Evolutionary conservation across 2,329 filamentous ascomycete species (phyloP), one percentile per base, ranked within the genome.

Genomic region (Akanthomyces muscarius): DNA sequence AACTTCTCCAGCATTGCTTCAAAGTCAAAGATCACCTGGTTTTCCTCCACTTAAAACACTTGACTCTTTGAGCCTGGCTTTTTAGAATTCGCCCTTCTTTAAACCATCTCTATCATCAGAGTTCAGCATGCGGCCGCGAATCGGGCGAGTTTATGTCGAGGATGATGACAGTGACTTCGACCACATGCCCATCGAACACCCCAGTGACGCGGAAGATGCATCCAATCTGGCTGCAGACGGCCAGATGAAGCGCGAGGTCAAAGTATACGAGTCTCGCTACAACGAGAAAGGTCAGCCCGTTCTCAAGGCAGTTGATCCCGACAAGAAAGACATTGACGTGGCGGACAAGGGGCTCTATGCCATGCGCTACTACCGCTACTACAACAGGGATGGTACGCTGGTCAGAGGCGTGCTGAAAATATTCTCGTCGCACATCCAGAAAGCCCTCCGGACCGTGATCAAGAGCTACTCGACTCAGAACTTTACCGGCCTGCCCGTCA

Each of bases 291-390:
- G 56, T 21, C 41, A 18, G 2, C 41, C 44, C 2, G 61, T 38
- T 18, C 25, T 55, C 54, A 38, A 48, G 25, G 51, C 30, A 36
- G 33, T 56, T 23, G 38, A 50, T 41, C 42, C 48, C 45, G 36
- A 28, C 59, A 63, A 63, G 38, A 63, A 53, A 44, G 61, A 62
- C 59, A 56, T 62, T 50, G 61, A 65, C 50, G 50, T 62, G 82
- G 21, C 83, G 86, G 56, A 47, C 44, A 23, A 38, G 30, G 30
- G 44, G 5, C 6, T 59, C 23, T 59, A 44, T 33, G 56, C 56
- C 16, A 33, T 59, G 25, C 30, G 42, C 28, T 59, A 47, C 41
- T 59, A 59, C 21, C 23, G 36, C 18, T 59, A 59, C 30, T 59
- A 47, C 16, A 23, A 13, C 45, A 48, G 45, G 10, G 7, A 50